A percentile compares a stretch with the other conserved stretches of the same genome.
Conservation (phyloP, 1,284 basidiomycete species). For the Xanthoconium separans region DNA sequence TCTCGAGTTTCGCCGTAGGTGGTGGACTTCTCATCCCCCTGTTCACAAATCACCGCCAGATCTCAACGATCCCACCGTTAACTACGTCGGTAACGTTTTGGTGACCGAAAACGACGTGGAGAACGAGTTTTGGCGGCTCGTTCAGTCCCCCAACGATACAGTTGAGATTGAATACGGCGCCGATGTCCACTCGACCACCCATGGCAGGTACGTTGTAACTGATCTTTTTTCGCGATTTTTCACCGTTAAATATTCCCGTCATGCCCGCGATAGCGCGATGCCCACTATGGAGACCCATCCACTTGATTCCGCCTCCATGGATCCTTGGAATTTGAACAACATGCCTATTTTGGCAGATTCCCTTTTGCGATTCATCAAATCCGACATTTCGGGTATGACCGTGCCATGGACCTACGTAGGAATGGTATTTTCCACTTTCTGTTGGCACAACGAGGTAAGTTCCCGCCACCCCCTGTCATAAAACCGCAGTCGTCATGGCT, state of each 20-base stretch:
- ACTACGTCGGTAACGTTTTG: slow-evolving; percentile 59
- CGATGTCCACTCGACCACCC: slow-evolving; percentile 96
- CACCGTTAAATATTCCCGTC: slow-evolving; percentile 29
- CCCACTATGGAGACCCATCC: slow-evolving; percentile 95
- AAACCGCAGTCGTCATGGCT: slow-evolving; percentile 20
- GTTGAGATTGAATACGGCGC: slow-evolving; percentile 99
- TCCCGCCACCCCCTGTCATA: slow-evolving; percentile 18
- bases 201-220: slow-evolving; percentile 75
- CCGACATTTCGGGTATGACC: slow-evolving; percentile 99
- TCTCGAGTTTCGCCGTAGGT: slow-evolving; percentile 81
- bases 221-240: slow-evolving; percentile 23
- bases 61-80: slow-evolving; percentile 51
- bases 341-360: slow-evolving; percentile 90
- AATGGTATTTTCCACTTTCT: slow-evolving; percentile 99
- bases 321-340: slow-evolving; percentile 99
- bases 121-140: slow-evolving; percentile 95
- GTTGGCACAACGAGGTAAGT: slow-evolving; percentile 97
- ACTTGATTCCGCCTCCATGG: slow-evolving; percentile 80
- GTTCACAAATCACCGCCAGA: slow-evolving; percentile 25
- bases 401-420: slow-evolving; percentile 99
- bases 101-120: slow-evolving; percentile 92
- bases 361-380: slow-evolving; percentile 91
- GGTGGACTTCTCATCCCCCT: slow-evolving; percentile 83
- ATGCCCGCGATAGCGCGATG: slow-evolving; percentile 67
- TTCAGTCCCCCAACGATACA: slow-evolving; percentile 85